Conservation (phyloP, 192 early-diverging fungal genomes). For the Obelidium mucronatum region DNA sequence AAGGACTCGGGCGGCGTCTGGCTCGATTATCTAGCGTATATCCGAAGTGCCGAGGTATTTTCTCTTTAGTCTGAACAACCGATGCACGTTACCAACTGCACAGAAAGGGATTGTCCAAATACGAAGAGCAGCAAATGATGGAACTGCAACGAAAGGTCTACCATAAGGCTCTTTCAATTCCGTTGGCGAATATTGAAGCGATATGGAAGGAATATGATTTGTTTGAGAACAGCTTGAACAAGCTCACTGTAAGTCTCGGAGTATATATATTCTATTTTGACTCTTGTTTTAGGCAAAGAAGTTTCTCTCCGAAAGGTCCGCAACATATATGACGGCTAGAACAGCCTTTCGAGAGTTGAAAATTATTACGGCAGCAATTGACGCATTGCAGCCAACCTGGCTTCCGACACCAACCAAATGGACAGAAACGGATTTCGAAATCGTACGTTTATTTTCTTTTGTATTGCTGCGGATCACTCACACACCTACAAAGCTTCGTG, state of each 20-base stretch:
- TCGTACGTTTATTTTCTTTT: slow-evolving; percentile 49
- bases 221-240: slow-evolving; percentile 86
- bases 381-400: slow-evolving; percentile 59
- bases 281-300: slow-evolving; percentile 96
- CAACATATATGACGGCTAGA: slow-evolving; percentile 94
- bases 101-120: slow-evolving; percentile 54
- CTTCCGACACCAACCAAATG: slow-evolving; percentile 82
- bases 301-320: slow-evolving; percentile 81
- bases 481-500: no score
- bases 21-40: slow-evolving; percentile 85
- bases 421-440: slow-evolving; percentile 72
- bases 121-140: slow-evolving; percentile 93
- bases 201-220: slow-evolving; percentile 97
- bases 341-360: slow-evolving; percentile 83
- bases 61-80: background rate
- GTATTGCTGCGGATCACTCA: no score
- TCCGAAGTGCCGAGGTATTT: slow-evolving; percentile 75
- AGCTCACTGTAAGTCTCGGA: slow-evolving; percentile 68
- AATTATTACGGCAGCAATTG: slow-evolving; percentile 79
- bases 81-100: background rate
- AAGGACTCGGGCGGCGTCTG: slow-evolving; percentile 89
- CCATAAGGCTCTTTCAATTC: slow-evolving; percentile 87
- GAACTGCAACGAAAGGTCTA: slow-evolving; percentile 83
- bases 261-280: slow-evolving; percentile 13
- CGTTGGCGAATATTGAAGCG: slow-evolving; percentile 85